Evolutionary conservation across 2,329 filamentous ascomycete genomes (phyloP), one percentile per base, ranked within the genome.

Genomic region (Sporothrix luriei): DNA sequence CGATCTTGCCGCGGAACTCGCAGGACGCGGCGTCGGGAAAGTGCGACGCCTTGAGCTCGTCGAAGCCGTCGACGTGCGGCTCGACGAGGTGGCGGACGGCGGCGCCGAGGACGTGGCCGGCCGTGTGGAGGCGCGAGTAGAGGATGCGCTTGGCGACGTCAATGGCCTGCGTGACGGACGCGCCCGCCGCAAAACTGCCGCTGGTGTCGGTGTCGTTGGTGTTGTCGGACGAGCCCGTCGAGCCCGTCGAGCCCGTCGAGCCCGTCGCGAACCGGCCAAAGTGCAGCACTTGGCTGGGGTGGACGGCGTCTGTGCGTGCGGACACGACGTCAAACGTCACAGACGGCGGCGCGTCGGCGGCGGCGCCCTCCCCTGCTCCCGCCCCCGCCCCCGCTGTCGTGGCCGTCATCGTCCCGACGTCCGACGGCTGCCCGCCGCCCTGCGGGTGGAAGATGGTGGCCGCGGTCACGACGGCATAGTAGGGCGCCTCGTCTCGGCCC

Each of bases 381-480:
- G 9, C 74, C 66, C 11, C 4, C 40, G 14, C 40, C 40, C 9
- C 40, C 11, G 40, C 33, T 1, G 33, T 33, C 33, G 33, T 33
- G 10, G 74, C 72, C 0, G 78, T 79, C 72, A 92, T 90, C 52
- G 76, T 79, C 24, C 90, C 90, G 13, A 83, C 81, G 72, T 93
- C 90, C 0, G 86, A 89, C 0, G 90, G 90, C 75, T 93, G 90
- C 9, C 90, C 90, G 71, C 90, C 90, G 24, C 90, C 90, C 77
- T 93, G 90, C 0, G 89, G 87, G 72, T 93, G 88, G 78, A 93
- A 93, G 71, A 92, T 88, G n/a, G 90, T 92, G 61, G 85, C 79
- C 1, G 85, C 80, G 0, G 88, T 90, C 6, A 87, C 82, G 24
- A 91, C 77, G n/a, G 88, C 84, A 74, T 84, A 82, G 73, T 87